A percentile compares a stretch with the other conserved stretches of the same genome.
phyloP scores from a whole-genome alignment of 1,284 basidiomycete species.

The Rhodotorula sp. region DNA sequence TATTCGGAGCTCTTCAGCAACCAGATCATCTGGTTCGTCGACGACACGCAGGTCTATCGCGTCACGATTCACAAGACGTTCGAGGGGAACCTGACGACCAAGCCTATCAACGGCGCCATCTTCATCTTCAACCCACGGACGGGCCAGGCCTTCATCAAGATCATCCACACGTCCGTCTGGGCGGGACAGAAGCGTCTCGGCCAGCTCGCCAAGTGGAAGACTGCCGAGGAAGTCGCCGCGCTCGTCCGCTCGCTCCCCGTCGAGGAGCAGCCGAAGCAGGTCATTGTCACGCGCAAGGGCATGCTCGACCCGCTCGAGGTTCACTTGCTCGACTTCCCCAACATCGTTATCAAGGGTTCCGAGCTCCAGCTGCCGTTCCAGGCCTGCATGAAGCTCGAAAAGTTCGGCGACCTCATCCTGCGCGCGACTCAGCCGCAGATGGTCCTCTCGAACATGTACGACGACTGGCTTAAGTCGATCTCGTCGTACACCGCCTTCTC shows the following conservation, averaged over 20 bases:
- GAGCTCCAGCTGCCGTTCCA: conserved; percentile 99
- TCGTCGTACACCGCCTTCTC: conserved; percentile 99
- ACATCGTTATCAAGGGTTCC: conserved; percentile 99
- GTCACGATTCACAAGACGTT: conserved; percentile 99
- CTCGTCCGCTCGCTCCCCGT: conserved; percentile 94
- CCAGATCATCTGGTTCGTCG: conserved; percentile 99
- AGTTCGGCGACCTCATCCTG: conserved; percentile 85
- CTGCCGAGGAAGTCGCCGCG: conserved; percentile 98
- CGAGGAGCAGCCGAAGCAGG: conserved; percentile 98
- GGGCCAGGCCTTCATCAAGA: conserved; percentile 96
- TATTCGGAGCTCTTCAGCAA: conserved; percentile 60
- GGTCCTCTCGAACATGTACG: conserved; percentile 97
- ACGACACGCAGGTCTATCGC: conserved; percentile 99
- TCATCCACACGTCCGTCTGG: conserved; percentile 99
- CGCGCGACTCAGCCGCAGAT: conserved; percentile 98
- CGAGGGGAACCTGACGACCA: conserved; percentile 99
- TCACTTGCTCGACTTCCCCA: conserved; percentile 96
- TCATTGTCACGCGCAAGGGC: conserved; percentile 99
- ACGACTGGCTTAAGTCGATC: conserved; percentile 99
- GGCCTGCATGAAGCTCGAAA: conserved; percentile 99
- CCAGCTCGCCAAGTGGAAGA: conserved; percentile 99
- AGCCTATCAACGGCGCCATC: conserved; percentile 99
- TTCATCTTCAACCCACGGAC: conserved; percentile 99
- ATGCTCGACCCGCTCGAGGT: conserved; percentile 90
- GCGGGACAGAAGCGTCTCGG: conserved; percentile 99